phyloP scores from a whole-genome alignment of 805 yeast genomes.

The Yarrowia divulgata region DNA sequence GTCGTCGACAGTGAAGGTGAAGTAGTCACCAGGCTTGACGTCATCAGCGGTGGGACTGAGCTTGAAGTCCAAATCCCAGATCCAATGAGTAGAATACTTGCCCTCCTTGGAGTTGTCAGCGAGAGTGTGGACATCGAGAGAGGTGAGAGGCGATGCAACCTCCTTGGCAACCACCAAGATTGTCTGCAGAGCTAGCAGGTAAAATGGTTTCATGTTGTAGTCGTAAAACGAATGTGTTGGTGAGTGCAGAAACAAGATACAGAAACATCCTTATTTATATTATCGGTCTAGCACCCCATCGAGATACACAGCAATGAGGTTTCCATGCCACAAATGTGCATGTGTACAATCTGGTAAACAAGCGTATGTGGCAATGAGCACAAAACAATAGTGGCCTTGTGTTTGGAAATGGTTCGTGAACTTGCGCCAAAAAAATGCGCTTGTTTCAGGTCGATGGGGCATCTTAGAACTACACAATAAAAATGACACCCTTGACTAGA shows the following conservation, averaged over 20 bases:
- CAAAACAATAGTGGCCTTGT: no score
- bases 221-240: constrained; percentile 3
- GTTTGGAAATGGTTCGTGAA: no score
- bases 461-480: no score
- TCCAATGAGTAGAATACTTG: neutral
- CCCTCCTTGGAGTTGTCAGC: neutral
- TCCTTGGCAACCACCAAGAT: constrained; percentile 23
- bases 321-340: neutral
- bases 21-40: constrained; percentile 15
- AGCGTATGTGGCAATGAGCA: no score
- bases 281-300: no score
- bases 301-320: neutral
- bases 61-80: constrained; percentile 1
- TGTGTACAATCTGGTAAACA: neutral
- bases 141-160: constrained; percentile 19
- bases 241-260: neutral
- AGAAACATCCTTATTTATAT: neutral
- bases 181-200: constrained; percentile 4
- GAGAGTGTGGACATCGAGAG: constrained; percentile 1
- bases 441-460: no score
- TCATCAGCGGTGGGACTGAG: neutral
- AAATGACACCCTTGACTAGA: no score
- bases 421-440: no score
- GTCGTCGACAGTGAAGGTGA: constrained; percentile 14
- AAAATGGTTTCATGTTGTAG: constrained; percentile 10